These are phyloP conservation scores for Chaetoceros tenuissimus DNA, from an alignment of 108 stramenopile genomes.

Conservation along the genomic window DNA sequence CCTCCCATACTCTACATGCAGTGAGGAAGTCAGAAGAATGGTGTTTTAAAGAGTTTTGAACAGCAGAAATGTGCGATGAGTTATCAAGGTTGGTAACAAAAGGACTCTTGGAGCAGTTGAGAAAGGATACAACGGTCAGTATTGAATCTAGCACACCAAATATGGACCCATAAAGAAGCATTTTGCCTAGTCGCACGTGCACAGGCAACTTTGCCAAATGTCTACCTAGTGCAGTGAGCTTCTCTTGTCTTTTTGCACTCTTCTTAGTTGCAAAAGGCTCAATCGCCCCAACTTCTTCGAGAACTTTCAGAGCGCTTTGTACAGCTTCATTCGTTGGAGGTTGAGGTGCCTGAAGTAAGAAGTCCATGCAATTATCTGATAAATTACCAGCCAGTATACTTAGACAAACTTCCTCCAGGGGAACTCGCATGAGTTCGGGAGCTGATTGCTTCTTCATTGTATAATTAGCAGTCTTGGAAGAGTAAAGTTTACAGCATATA, in stretches of 20 bases:
- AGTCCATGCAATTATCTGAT: constrained; percentile 44
- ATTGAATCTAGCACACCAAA: constrained; percentile 70
- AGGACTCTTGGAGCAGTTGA: constrained; percentile 71
- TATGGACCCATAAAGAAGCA: constrained; percentile 69
- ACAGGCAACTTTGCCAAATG: constrained; percentile 87
- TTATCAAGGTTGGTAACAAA: constrained; percentile 63
- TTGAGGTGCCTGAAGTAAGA: constrained; percentile 85
- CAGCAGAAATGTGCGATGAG: constrained; percentile 60
- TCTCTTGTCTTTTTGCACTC: not conserved
- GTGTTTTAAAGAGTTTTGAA: constrained; percentile 50
- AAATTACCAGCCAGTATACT: constrained; percentile 52
- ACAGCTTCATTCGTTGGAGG: constrained; percentile 76
- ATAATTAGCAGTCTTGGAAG: constrained; percentile 42
- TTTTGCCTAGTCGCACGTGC: constrained; percentile 81
- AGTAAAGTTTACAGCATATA: constrained; percentile 81
- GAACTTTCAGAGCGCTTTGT: constrained; percentile 39
- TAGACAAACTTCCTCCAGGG: constrained; percentile 81
- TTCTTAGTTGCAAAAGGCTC: not conserved
- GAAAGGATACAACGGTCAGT: constrained; percentile 69
- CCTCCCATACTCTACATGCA: constrained; percentile 78
- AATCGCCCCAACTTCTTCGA: constrained; percentile 77
- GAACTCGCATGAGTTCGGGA: constrained; percentile 88
- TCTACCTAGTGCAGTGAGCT: constrained; percentile 81
- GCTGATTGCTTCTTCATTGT: constrained; percentile 52
- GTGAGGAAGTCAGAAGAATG: constrained; percentile 83